Conservation (phyloP, 495 filamentous ascomycete species). For the Daldinia caldariorum region DNA sequence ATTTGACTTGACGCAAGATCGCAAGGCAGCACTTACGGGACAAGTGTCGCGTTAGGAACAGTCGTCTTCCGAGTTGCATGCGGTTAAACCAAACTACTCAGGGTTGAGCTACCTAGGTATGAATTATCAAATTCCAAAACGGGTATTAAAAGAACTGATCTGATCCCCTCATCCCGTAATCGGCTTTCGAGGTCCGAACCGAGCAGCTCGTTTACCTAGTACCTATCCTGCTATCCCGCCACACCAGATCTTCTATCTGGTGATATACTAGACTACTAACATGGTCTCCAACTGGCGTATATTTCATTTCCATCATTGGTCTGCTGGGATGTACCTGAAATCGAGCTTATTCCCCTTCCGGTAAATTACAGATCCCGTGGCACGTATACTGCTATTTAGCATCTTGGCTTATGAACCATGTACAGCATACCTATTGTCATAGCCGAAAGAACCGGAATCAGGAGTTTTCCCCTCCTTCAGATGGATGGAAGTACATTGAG, state of each 20-base stretch:
- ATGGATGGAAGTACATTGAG: slow-evolving; percentile 2
- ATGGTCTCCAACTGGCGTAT: slow-evolving; percentile 15
- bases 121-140: slow-evolving; percentile 16
- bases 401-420: slow-evolving; percentile 32
- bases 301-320: slow-evolving; percentile 20
- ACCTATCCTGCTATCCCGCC: slow-evolving; percentile 15
- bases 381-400: slow-evolving; percentile 19
- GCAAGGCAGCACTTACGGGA: slow-evolving; percentile 17
- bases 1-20: slow-evolving; percentile 26
- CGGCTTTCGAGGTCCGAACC: slow-evolving; percentile 15
- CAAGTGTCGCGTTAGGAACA: slow-evolving; percentile 25
- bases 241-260: slow-evolving; percentile 17
- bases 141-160: slow-evolving; percentile 27
- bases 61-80: slow-evolving; percentile 6
- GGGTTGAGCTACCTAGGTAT: not conserved
- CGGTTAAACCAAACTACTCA: slow-evolving; percentile 1
- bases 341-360: slow-evolving; percentile 36
- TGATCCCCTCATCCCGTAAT: slow-evolving; percentile 4
- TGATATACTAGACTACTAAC: slow-evolving; percentile 21
- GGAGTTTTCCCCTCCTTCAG: slow-evolving; percentile 10
- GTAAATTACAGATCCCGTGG: slow-evolving; percentile 43
- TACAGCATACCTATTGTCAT: slow-evolving; percentile 20
- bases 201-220: slow-evolving; percentile 10
- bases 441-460: slow-evolving; percentile 33
- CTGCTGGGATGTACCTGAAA: slow-evolving; percentile 21